Base-by-base conservation (phyloP, 2,329 filamentous ascomycete genomes). In the Arthrobotrys sphaeroides region DNA sequence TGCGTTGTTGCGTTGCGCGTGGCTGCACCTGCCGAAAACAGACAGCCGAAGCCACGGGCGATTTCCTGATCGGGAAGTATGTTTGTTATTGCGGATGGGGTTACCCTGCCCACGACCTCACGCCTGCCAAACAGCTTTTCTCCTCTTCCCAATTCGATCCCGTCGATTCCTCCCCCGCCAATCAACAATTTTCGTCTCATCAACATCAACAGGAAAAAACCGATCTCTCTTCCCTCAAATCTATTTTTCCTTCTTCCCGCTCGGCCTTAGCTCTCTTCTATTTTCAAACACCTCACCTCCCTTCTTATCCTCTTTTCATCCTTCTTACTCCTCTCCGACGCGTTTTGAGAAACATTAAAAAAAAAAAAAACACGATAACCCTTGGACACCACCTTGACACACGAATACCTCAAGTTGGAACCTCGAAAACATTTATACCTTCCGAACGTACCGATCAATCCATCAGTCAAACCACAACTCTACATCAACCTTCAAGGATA, bases 11-110 rank as follows among this genome's bases (percentile, higher is more conserved):
- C 28, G 10, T 33, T 33, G 10, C 28, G 10, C 28, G 5, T 5
- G 5, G 28, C 10, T 33, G 51, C 31, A 18, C 28, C 51, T 55
- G 18, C 51, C 51, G 9, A 38, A 55, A 38, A n/a, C 28, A 16
- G 47, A 24, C 51, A 24, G n/a, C n/a, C n/a, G n/a, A n/a, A 16
- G 13, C 16, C 36, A 5, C 28, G 18, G 31, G n/a, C n/a, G n/a
- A n/a, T n/a, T 18, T 36, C 51, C 51, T n/a, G 38, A 55, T 55
- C 51, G 31, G 51, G 51, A 36, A 55, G 28, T 55, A 7, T 55
- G 51, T 55, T 55, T 55, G 51, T 55, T 55, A 55, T 55, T 55
- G 12, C 18, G 51, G 31, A 38, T 38, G 16, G 51, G 38, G 51
- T 55, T 55, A 38, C 51, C 51, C 51, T 36, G 51, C 51, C 28